Evolutionary conservation across 202 grass and related monocot species (phyloP), one percentile per base, ranked within the genome.

Genomic region (Carex arenaria): DNA sequence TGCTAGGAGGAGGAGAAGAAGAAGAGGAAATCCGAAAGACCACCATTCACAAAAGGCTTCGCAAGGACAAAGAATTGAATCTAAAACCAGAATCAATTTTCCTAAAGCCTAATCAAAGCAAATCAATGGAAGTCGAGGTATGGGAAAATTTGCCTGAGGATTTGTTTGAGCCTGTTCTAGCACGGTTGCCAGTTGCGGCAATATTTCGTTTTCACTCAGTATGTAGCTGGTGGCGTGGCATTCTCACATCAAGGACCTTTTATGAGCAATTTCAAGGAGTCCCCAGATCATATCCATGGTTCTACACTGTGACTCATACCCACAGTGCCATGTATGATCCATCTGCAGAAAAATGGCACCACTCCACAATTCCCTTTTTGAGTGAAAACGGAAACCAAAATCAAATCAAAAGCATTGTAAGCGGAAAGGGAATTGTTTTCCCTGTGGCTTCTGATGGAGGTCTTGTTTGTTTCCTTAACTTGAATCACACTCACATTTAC

Each of bases 61-160:
- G 89, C 64, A 86, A 83, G 85, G 81, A 93, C 59, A 88, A 81
- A 66, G 93, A 86, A 86, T 84, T 22, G 23, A 61, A 85, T 78
- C 72, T 78, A 38, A 78, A 85, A 84, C 86, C 84, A 68, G 83
- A 85, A 55, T 84, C 89, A 71, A 64, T n/a, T 59, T 38, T 82
- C 23, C 19, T 69, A 68, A 69, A 34, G 22, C 19, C 60, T 52
- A 66, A 4, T 36, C 64, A 52, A 82, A 54, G 75, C 78, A 72
- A 89, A 89, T 83, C 62, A 67, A 91, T 95, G 92, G 85, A 95
- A 53, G 79, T 80, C 8, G 84, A 91, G 70, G 84, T 98, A 83
- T 98, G 95, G 95, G 93, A 85, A 85, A 89, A 95, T 30, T 93
- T 98, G 64, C 95, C 90, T 30, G 87, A 95, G 82, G 95, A 95